Conservation (phyloP, 2,329 filamentous ascomycete genomes). For the Fusarium duplospermum region DNA sequence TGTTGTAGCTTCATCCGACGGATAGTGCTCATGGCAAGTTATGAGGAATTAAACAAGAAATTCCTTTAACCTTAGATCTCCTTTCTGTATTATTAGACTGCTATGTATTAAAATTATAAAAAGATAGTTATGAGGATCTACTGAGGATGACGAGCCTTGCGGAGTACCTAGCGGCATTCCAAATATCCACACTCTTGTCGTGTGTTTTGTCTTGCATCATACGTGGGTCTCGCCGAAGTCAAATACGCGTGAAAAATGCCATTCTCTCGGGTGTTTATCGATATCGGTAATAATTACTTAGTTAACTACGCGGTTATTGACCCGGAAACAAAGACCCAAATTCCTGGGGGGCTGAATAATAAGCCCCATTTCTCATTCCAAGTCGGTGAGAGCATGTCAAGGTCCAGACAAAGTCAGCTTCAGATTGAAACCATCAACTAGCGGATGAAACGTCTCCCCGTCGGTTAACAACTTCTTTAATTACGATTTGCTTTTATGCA, state of each 20-base stretch:
- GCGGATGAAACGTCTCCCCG: background rate
- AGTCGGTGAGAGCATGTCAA: background rate
- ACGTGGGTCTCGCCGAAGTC: background rate
- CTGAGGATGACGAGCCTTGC: background rate
- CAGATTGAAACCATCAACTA: background rate
- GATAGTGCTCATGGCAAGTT: background rate
- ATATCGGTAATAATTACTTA: background rate
- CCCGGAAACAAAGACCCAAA: background rate
- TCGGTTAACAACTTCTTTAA: background rate
- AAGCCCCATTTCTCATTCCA: background rate
- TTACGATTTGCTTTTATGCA: conserved; percentile 8
- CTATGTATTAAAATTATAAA: background rate
- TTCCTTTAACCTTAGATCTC: background rate
- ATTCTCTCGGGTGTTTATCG: background rate
- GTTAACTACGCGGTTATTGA: background rate
- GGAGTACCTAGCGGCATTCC: background rate
- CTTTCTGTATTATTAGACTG: background rate
- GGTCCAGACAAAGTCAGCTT: background rate
- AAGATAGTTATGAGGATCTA: background rate
- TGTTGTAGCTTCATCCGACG: background rate
- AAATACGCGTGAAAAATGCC: background rate
- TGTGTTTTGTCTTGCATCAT: background rate
- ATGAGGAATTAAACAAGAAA: background rate
- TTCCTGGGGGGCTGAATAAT: background rate
- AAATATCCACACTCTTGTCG: background rate